Evolutionary conservation across 169 alveolate species (phyloP).

Genomic region (Theileria orientalis): DNA sequence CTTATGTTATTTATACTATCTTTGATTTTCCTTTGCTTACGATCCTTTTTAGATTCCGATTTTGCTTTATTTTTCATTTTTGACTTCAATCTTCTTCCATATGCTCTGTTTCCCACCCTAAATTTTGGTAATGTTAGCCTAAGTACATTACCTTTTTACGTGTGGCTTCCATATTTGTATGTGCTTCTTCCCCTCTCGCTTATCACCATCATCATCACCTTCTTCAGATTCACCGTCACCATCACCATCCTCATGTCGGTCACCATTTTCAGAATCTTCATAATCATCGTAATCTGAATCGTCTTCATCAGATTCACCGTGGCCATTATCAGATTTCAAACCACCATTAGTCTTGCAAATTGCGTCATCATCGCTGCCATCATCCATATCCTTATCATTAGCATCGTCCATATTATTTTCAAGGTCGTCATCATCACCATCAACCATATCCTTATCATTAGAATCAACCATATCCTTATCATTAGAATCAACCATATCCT

Average conservation of each 20-base stretch:
- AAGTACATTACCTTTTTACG: slow-evolving; percentile 31
- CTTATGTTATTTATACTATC: slow-evolving; percentile 26
- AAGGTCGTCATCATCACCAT: not conserved
- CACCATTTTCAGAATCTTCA: not conserved
- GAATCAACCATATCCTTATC: slow-evolving; percentile 5
- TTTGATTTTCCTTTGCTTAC: slow-evolving; percentile 44
- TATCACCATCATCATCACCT: slow-evolving; percentile 5
- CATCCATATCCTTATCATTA: not conserved
- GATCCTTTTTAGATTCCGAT: slow-evolving; percentile 55
- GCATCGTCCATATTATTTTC: not conserved
- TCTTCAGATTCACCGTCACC: slow-evolving; percentile 11
- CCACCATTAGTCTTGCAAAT: not conserved
- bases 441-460: no score
- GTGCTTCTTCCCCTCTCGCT: slow-evolving; percentile 35
- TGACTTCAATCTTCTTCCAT: slow-evolving; percentile 29
- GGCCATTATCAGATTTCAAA: no score
- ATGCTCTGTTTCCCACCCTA: slow-evolving; percentile 46
- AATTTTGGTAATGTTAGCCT: not conserved
- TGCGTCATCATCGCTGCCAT: not conserved
- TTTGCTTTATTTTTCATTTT: slow-evolving; percentile 56
- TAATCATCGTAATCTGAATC: not conserved
- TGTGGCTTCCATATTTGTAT: slow-evolving; percentile 67
- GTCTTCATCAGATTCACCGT: slow-evolving; percentile 11
- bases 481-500: not conserved
- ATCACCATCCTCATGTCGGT: not conserved